Conservation (phyloP, 164 flowering plant species). For the Macadamia integrifolia region DNA sequence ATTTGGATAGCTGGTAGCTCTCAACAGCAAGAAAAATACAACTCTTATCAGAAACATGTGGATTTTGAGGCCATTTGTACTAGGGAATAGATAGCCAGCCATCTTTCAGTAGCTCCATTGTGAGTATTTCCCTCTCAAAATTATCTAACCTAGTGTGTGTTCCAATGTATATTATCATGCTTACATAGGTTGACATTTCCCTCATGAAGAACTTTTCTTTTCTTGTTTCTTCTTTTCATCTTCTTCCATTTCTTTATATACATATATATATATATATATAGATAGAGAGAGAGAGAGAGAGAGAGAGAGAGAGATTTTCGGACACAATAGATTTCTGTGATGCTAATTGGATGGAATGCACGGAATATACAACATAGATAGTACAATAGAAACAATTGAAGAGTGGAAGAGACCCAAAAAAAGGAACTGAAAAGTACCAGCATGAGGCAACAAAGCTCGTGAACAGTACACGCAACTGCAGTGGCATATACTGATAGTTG, state of each 20-base stretch:
- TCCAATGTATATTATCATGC: background rate
- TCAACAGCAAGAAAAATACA: background rate
- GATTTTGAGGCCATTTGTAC: no score
- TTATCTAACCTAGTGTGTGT: background rate
- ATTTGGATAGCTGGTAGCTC: background rate
- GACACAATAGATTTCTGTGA: no score
- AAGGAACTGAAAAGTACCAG: constrained; percentile 39
- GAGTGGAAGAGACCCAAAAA: background rate
- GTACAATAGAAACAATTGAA: background rate
- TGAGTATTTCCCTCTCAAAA: background rate
- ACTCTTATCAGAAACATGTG: no score
- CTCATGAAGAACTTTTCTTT: no score
- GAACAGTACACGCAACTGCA: constrained; percentile 71
- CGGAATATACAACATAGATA: background rate
- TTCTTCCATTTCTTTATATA: no score
- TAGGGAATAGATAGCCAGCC: background rate
- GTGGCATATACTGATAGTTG: constrained; percentile 72
- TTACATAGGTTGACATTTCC: no score
- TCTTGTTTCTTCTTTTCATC: no score
- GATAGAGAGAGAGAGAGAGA: no score
- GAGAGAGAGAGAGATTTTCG: no score
- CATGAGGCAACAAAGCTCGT: constrained; percentile 67
- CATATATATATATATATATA: no score
- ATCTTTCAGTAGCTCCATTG: background rate
- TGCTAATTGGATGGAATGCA: background rate